Evolutionary conservation across 2,329 filamentous ascomycete genomes (phyloP), one percentile per base, ranked within the genome.

Genomic region (Sarocladium strictum): DNA sequence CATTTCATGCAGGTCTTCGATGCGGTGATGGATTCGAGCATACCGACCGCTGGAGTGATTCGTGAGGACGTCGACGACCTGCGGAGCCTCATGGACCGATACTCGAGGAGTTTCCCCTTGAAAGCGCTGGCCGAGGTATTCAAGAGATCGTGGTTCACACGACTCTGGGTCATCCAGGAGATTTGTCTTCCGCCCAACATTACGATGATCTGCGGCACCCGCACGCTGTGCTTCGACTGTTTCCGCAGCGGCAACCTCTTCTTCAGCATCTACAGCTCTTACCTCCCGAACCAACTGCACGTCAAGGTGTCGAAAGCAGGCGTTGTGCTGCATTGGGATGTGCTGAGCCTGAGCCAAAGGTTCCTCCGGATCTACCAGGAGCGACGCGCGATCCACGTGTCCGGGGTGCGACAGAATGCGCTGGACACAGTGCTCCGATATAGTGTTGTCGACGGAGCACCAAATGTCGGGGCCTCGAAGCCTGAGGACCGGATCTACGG

Each of bases 161-260:
- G 69, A 4, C 56, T 70, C 1, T 72, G 69, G 69, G 64, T 61
- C 2, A 65, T 71, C 6, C 68, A 70, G 57, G 69, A 70, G 43
- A 62, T 62, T 1, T 64, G 62, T 2, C 57, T 70, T 2, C 61
- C 65, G 2, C 56, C 60, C 0, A 26, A 33, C 1, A 59, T 63
- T 1, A 17, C 62, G 6, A 58, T 70, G 4, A 51, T 64, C 1
- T 70, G 67, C 49, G 68, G 68, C 9, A 53, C 41, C 5, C 59
- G 56, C 19, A 17, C 35, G 0, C 57, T 68, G 2, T 61, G 61
- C 51, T 61, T 65, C 24, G 61, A 68, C 37, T 59, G 62, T 21
- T 61, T 67, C n/a, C 58, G 60, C 14, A 53, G 56, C 0, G 63
- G 57, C 2, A 15, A 53, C 7, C 58, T 69, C 1, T 69, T 67